phyloP scores from a whole-genome alignment of 2,329 filamentous ascomycete genomes.

The Fusarium algeriense region DNA sequence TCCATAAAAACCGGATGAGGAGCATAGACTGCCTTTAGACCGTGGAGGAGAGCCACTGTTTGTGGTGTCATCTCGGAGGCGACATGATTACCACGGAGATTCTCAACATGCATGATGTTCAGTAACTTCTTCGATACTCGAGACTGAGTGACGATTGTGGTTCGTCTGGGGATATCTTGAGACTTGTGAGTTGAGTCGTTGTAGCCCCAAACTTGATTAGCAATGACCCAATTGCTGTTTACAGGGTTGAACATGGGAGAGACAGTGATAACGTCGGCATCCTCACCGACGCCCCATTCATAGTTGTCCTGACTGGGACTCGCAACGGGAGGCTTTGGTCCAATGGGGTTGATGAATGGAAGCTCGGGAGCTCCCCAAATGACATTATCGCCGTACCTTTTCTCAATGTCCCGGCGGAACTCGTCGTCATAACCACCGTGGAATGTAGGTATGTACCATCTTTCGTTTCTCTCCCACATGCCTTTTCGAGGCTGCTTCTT shows the following conservation, averaged over 20 bases:
- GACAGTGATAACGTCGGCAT: constrained; percentile 79
- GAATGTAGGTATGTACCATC: constrained; percentile 77
- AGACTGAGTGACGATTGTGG: constrained; percentile 83
- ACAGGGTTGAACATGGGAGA: constrained; percentile 83
- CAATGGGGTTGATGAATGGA: constrained; percentile 71
- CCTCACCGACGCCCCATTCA: constrained; percentile 81
- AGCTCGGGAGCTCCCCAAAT: constrained; percentile 76
- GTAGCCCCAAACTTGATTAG: constrained; percentile 76
- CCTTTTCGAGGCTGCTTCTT: constrained; percentile 77
- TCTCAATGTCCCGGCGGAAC: constrained; percentile 74
- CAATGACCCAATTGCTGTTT: constrained; percentile 79
- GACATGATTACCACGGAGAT: constrained; percentile 78
- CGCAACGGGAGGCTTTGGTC: constrained; percentile 71
- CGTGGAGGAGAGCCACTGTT: constrained; percentile 79
- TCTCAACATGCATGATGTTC: constrained; percentile 83
- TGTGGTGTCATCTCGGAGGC: constrained; percentile 85
- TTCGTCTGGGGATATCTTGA: constrained; percentile 74
- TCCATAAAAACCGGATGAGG: constrained; percentile 86
- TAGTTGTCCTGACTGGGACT: constrained; percentile 74
- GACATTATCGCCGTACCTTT: constrained; percentile 61
- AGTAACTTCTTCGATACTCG: constrained; percentile 78
- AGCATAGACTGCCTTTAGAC: constrained; percentile 81
- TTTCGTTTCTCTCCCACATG: constrained; percentile 79
- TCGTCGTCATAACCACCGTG: constrained; percentile 76
- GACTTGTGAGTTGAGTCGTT: constrained; percentile 61